Percentiles rank a stretch among this genome's conserved stretches.
These are phyloP conservation scores for Coemansia sp. DNA, from an alignment of 192 early-diverging fungal genomes.

Conservation along the genomic window DNA sequence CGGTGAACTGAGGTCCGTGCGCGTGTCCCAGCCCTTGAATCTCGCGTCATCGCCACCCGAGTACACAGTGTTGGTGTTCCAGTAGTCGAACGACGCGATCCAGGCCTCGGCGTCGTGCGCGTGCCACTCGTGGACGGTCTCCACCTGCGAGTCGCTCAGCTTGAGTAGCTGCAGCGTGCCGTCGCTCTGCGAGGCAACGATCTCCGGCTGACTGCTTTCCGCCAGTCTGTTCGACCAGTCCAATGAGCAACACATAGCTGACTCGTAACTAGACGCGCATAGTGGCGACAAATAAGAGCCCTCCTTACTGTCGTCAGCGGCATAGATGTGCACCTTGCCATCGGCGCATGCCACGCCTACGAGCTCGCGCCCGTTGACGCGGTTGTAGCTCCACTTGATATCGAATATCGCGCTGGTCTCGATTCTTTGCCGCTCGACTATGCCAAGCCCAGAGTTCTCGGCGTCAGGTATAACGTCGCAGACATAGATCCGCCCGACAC, in stretches of 20 bases:
- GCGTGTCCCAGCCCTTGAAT: slow-evolving; percentile 87
- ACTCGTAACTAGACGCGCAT: slow-evolving; percentile 43
- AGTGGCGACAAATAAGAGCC: slow-evolving; percentile 25
- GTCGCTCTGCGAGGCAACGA: slow-evolving; percentile 77
- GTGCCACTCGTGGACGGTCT: slow-evolving; percentile 58
- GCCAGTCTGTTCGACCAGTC: slow-evolving; percentile 79
- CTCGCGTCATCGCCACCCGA: slow-evolving; percentile 80
- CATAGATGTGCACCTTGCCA: slow-evolving; percentile 59
- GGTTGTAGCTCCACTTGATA: slow-evolving; percentile 70
- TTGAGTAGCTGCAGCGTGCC: slow-evolving; percentile 63
- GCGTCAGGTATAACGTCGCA: slow-evolving; percentile 44
- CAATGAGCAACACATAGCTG: slow-evolving; percentile 77
- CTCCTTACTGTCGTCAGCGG: slow-evolving; percentile 36
- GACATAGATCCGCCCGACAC: slow-evolving; percentile 70
- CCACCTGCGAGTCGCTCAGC: slow-evolving; percentile 49
- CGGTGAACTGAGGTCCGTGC: slow-evolving; percentile 51
- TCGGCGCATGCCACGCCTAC: slow-evolving; percentile 65
- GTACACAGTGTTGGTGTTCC: slow-evolving; percentile 69
- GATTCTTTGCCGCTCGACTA: slow-evolving; percentile 55
- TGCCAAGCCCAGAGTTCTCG: slow-evolving; percentile 14
- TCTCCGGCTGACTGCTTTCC: slow-evolving; percentile 5
- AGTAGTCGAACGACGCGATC: slow-evolving; percentile 89
- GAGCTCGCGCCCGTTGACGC: slow-evolving; percentile 48
- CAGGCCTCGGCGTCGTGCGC: slow-evolving; percentile 93
- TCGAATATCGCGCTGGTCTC: slow-evolving; percentile 70